Conservation (phyloP, 345 rosid genomes). For the Euphorbia tirucalli region DNA sequence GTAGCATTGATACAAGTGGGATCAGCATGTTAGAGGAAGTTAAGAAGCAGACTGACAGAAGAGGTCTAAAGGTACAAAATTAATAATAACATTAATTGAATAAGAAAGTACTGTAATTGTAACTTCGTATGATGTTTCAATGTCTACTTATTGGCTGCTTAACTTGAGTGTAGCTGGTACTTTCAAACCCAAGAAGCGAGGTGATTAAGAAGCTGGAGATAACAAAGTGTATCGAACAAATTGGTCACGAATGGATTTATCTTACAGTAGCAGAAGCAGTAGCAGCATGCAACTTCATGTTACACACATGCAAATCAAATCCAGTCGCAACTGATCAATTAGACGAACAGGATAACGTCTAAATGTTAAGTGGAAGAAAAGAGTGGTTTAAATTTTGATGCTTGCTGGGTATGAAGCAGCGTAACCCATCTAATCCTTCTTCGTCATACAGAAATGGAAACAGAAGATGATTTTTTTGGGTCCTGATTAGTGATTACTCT, state of each 20-base stretch:
- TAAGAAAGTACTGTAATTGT: too few relatives aligned
- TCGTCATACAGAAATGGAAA: neutral
- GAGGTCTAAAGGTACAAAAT: conserved; percentile 18
- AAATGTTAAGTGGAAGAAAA: neutral
- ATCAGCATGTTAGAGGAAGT: conserved; percentile 25
- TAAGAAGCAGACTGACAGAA: conserved; percentile 24
- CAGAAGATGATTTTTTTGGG: neutral
- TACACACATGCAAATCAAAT: conserved; percentile 19
- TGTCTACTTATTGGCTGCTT: too few relatives aligned
- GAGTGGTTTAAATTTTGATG: neutral
- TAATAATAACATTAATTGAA: neutral
- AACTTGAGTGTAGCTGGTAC: conserved; percentile 20
- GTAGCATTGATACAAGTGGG: conserved; percentile 35
- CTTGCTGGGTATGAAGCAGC: neutral
- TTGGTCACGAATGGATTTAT: conserved; percentile 32
- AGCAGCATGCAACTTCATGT: conserved; percentile 26
- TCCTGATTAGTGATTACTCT: too few relatives aligned
- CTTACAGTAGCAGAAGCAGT: conserved; percentile 31
- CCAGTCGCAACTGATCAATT: conserved; percentile 1
- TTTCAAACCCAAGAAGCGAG: conserved; percentile 31
- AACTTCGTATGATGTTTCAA: too few relatives aligned
- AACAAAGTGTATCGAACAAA: conserved; percentile 18
- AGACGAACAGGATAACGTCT: conserved; percentile 18
- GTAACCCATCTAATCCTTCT: too few relatives aligned
- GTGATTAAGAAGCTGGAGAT: conserved; percentile 33